These are phyloP conservation scores for Telfairia occidentalis DNA, from an alignment of 331 rosid genomes.

Conservation along the genomic window DNA sequence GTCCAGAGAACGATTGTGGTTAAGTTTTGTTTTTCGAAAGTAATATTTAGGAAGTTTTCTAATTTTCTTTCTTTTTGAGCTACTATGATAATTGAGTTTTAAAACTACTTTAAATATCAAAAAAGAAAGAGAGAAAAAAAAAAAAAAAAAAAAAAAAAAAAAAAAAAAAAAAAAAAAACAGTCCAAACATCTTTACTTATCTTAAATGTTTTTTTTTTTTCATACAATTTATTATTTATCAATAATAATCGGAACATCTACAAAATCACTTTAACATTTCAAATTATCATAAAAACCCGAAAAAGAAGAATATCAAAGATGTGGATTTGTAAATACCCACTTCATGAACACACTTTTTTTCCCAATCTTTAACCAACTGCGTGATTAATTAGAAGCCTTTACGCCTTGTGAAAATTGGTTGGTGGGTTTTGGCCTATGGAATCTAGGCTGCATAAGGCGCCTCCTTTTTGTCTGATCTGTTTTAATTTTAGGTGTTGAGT, in stretches of 20 bases:
- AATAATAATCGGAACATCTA: no score
- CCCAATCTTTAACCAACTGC: background rate
- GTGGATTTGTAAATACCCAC: background rate
- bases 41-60: no score
- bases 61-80: no score
- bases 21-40: no score
- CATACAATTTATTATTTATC: background rate
- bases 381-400: background rate
- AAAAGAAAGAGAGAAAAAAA: no score
- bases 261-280: background rate
- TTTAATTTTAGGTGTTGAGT: background rate
- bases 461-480: background rate
- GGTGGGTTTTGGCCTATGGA: background rate
- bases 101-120: no score
- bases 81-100: no score
- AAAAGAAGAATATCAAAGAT: background rate
- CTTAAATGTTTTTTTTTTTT: no score
- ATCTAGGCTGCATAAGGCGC: background rate
- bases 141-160: no score
- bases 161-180: no score
- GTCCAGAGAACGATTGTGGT: background rate
- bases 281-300: background rate
- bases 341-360: background rate
- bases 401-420: background rate
- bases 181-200: no score